Evolutionary conservation across 148 eudicot genomes (phyloP).

Genomic region (Linanthus parryae): DNA sequence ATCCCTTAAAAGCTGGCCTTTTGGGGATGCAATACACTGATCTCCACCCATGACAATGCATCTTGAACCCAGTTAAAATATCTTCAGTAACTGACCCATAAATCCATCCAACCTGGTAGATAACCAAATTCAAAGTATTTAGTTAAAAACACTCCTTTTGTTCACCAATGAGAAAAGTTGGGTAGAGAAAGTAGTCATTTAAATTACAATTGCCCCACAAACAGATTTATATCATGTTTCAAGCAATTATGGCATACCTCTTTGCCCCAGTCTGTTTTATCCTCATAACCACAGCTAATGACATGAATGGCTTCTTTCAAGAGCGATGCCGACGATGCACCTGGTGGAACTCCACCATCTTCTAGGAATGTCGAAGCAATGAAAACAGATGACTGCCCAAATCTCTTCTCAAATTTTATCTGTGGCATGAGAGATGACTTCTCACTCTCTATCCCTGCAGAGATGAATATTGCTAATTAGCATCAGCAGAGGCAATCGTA

Average conservation of each 20-base stretch:
- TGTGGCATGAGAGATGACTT: constrained; percentile 60
- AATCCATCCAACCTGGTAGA: constrained; percentile 65
- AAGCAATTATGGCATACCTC: constrained; percentile 36
- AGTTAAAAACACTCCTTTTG: too few relatives aligned
- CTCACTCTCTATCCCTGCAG: constrained; percentile 55
- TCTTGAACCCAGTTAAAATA: constrained; percentile 74
- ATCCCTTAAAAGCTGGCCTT: constrained; percentile 70
- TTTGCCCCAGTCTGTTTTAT: constrained; percentile 79
- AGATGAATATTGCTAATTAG: not conserved
- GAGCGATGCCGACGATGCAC: constrained; percentile 47
- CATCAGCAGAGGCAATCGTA: not conserved
- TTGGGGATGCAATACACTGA: constrained; percentile 70
- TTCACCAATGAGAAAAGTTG: too few relatives aligned
- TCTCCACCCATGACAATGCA: constrained; percentile 87
- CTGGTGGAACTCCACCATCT: constrained; percentile 52
- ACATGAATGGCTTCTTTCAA: constrained; percentile 79
- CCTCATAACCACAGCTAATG: constrained; percentile 74
- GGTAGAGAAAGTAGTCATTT: too few relatives aligned
- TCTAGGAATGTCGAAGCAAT: constrained; percentile 60
- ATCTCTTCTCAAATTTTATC: constrained; percentile 68
- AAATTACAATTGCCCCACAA: too few relatives aligned
- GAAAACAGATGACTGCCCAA: constrained; percentile 67
- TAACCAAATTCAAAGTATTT: not conserved
- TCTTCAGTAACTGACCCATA: constrained; percentile 77
- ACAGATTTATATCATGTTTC: not conserved